Percentiles rank a stretch among this genome's conserved stretches.
These are phyloP conservation scores for Acacia crassicarpa DNA, from an alignment of 306 rosid genomes.

Conservation along the genomic window DNA sequence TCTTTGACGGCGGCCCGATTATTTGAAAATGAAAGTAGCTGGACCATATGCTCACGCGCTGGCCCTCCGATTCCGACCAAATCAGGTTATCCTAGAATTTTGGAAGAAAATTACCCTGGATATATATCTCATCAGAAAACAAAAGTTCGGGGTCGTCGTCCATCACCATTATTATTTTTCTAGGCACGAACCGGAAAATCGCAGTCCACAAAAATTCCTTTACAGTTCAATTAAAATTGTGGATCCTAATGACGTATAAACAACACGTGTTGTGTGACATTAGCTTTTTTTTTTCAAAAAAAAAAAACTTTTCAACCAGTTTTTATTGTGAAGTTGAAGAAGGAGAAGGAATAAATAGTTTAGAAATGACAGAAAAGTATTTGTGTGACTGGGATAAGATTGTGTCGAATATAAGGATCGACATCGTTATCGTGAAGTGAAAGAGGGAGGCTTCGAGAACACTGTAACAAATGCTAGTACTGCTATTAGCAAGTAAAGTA, in stretches of 20 bases:
- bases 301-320: too few relatives aligned
- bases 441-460: too few relatives aligned
- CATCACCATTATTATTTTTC: too few relatives aligned
- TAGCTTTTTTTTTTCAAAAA: too few relatives aligned
- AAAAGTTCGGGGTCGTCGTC: neutral
- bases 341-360: too few relatives aligned
- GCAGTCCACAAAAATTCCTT: neutral
- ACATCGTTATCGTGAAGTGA: too few relatives aligned
- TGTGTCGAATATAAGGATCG: too few relatives aligned
- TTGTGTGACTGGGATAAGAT: too few relatives aligned
- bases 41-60: neutral
- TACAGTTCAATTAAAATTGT: neutral
- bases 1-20: neutral
- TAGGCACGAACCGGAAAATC: neutral
- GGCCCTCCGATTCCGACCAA: neutral
- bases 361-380: too few relatives aligned
- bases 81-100: neutral
- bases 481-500: too few relatives aligned
- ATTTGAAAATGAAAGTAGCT: neutral
- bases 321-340: neutral
- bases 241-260: neutral
- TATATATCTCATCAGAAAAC: neutral
- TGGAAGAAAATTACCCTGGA: neutral
- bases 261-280: neutral
- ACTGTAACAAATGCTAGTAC: too few relatives aligned